Percentiles rank a stretch among this genome's conserved stretches.
phyloP scores from a whole-genome alignment of 2,329 filamentous ascomycete genomes.

The Hymenoscyphus fraxineus region DNA sequence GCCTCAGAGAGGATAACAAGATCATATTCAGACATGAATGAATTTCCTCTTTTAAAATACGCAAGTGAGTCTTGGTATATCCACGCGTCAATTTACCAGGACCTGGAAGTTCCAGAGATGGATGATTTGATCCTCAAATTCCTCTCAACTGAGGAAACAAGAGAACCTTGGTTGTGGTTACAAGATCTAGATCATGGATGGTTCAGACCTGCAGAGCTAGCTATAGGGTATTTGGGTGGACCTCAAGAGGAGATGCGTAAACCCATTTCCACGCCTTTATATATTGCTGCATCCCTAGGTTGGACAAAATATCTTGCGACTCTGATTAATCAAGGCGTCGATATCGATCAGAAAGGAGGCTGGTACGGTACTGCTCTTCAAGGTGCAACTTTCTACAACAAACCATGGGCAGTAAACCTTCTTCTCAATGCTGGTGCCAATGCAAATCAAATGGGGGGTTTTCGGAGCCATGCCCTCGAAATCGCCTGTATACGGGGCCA shows the following conservation, averaged over 20 bases:
- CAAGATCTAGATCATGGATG: neutral
- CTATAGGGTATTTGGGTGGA: too few relatives aligned
- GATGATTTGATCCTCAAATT: neutral
- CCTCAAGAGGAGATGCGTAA: too few relatives aligned
- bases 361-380: neutral
- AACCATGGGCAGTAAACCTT: neutral
- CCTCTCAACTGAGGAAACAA: neutral
- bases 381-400: neutral
- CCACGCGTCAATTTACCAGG: neutral
- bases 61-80: neutral
- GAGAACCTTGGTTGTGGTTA: neutral
- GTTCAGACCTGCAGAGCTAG: too few relatives aligned
- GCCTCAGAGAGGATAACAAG: neutral
- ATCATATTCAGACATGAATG: neutral
- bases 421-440: neutral
- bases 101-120: neutral
- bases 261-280: neutral
- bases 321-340: neutral
- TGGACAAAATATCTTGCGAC: neutral
- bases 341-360: neutral
- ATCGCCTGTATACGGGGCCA: neutral
- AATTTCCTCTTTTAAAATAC: neutral
- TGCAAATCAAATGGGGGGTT: neutral
- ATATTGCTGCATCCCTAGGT: neutral
- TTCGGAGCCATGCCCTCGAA: neutral